Conservation (phyloP, 2,329 filamentous ascomycete species). For the Aspergillus alliaceus region DNA sequence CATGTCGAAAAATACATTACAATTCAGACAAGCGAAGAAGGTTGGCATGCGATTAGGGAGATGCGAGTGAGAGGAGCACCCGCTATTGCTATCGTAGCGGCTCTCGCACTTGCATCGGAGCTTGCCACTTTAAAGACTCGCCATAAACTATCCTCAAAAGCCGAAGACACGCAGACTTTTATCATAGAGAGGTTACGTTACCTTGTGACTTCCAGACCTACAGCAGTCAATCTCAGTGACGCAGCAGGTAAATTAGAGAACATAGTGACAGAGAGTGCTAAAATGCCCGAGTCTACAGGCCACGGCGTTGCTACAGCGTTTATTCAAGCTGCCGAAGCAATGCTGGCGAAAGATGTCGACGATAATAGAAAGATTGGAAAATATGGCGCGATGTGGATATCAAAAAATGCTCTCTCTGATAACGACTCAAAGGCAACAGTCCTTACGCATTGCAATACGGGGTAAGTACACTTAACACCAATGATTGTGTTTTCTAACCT, state of each 20-base stretch:
- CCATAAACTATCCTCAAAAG: conserved; percentile 47
- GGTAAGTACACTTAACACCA: conserved; percentile 52
- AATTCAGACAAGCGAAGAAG: conserved; percentile 57
- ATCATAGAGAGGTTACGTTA: conserved; percentile 80
- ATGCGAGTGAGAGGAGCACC: conserved; percentile 75
- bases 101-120: conserved; percentile 83
- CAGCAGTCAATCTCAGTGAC: conserved; percentile 91
- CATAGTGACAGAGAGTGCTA: conserved; percentile 53
- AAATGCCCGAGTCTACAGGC: conserved; percentile 34
- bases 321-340: conserved; percentile 77
- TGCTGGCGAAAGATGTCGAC: conserved; percentile 80
- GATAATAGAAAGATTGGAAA: conserved; percentile 86
- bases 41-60: conserved; percentile 65
- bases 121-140: conserved; percentile 52
- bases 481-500: not conserved
- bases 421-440: conserved; percentile 68
- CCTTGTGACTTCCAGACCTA: conserved; percentile 84
- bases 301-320: conserved; percentile 66
- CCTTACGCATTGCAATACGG: conserved; percentile 96
- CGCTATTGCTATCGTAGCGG: conserved; percentile 97
- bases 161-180: conserved; percentile 65
- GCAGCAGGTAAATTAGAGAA: conserved; percentile 77
- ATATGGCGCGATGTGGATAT: conserved; percentile 80
- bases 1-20: conserved; percentile 59
- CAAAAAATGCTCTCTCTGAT: conserved; percentile 54